These are phyloP conservation scores for Articulospora tetracladia DNA, from an alignment of 495 filamentous ascomycete species.

Conservation along the genomic window DNA sequence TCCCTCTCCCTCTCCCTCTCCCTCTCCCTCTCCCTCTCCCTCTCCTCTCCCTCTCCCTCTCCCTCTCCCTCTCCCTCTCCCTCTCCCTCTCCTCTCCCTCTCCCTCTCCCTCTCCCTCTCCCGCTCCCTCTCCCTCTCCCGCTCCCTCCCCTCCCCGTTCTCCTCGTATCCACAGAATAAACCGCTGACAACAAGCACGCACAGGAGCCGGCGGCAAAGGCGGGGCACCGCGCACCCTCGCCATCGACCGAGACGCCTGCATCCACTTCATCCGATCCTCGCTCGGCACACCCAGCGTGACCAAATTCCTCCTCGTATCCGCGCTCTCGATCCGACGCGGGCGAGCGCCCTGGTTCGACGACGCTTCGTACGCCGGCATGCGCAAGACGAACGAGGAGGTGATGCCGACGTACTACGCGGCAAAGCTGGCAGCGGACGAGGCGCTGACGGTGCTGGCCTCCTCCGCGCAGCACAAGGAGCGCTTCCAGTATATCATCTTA, in stretches of 20 bases:
- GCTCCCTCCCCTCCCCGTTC: not conserved
- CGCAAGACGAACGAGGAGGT: constrained; percentile 51
- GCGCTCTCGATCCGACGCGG: constrained; percentile 53
- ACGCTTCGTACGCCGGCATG: constrained; percentile 49
- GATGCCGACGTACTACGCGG: constrained; percentile 59
- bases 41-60: not conserved
- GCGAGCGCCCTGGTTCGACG: constrained; percentile 62
- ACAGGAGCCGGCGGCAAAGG: constrained; percentile 74
- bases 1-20: not conserved
- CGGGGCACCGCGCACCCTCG: constrained; percentile 53
- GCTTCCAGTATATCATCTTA: constrained; percentile 63
- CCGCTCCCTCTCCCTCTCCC: not conserved
- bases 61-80: not conserved
- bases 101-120: not conserved
- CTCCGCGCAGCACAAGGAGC: constrained; percentile 40
- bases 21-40: not conserved
- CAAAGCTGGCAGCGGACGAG: constrained; percentile 75
- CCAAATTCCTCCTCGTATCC: constrained; percentile 72
- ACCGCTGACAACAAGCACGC: not conserved
- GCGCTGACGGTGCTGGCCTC: constrained; percentile 48
- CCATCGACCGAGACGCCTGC: constrained; percentile 35
- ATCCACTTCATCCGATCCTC: constrained; percentile 56
- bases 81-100: not conserved
- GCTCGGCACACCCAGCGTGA: constrained; percentile 51
- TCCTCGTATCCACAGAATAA: not conserved